Evolutionary conservation across 1,284 basidiomycete species (phyloP).

Genomic region (Moesziomyces antarcticus): DNA sequence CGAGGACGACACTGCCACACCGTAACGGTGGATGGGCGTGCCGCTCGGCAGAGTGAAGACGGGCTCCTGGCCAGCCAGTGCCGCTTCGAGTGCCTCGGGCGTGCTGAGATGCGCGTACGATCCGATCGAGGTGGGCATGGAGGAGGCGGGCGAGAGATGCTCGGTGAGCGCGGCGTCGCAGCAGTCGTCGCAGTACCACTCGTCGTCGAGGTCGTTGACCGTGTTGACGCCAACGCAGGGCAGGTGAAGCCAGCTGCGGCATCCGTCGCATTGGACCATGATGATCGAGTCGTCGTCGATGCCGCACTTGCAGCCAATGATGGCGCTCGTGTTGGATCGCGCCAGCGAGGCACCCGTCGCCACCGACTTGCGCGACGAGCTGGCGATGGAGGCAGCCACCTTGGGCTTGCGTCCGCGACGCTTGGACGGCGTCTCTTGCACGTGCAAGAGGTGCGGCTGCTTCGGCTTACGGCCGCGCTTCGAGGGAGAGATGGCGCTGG

Average conservation of each 20-base stretch:
- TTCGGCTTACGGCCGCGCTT: constrained; percentile 37
- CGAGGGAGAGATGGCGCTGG: constrained; percentile 14
- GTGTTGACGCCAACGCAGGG: constrained; percentile 63
- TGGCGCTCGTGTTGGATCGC: constrained; percentile 35
- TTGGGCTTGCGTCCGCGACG: constrained; percentile 42
- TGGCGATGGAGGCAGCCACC: constrained; percentile 21
- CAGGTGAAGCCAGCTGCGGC: constrained; percentile 66
- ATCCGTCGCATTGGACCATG: constrained; percentile 68
- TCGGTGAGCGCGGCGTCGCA: constrained; percentile 45
- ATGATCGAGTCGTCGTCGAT: constrained; percentile 47
- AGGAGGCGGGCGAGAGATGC: constrained; percentile 46
- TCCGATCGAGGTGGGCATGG: constrained; percentile 36
- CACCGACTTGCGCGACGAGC: constrained; percentile 43
- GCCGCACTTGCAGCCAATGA: constrained; percentile 55
- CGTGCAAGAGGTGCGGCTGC: constrained; percentile 19
- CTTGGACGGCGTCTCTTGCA: constrained; percentile 22
- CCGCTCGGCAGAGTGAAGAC: constrained; percentile 46
- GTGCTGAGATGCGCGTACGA: constrained; percentile 50
- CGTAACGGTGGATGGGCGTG: constrained; percentile 45
- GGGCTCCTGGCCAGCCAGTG: constrained; percentile 39
- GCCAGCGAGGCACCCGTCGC: constrained; percentile 42
- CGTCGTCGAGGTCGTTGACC: constrained; percentile 61
- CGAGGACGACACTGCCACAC: constrained; percentile 48
- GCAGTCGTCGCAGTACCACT: constrained; percentile 65
- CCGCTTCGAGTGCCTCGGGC: constrained; percentile 39